Percentiles rank a stretch among this genome's conserved stretches.
These are phyloP conservation scores for Candida anglica DNA, from an alignment of 805 yeast species.

Conservation along the genomic window DNA sequence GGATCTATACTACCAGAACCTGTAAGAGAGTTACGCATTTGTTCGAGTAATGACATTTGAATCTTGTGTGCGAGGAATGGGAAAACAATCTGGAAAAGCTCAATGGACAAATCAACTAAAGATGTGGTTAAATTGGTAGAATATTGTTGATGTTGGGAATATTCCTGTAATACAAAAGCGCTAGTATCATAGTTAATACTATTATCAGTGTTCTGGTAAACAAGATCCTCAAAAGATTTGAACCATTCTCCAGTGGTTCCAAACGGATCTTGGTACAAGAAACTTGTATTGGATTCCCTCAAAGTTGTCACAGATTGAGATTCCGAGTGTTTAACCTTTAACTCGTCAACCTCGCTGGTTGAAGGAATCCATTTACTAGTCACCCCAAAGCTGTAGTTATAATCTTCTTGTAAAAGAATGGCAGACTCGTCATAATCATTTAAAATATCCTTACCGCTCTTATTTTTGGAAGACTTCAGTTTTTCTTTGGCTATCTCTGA, in stretches of 20 bases:
- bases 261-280: constrained; percentile 14
- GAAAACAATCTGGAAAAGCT: constrained; percentile 66
- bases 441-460: constrained; percentile 8
- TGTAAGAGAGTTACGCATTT: constrained; percentile 52
- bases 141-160: constrained; percentile 19
- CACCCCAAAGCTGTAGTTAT: constrained; percentile 49
- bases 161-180: constrained; percentile 18
- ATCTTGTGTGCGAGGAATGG: constrained; percentile 72
- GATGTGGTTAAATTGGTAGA: constrained; percentile 26
- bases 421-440: constrained; percentile 19
- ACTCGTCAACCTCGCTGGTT: constrained; percentile 22
- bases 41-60: constrained; percentile 85
- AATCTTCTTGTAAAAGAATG: constrained; percentile 43
- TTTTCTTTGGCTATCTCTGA: constrained; percentile 11
- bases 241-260: constrained; percentile 28
- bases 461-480: constrained; percentile 16
- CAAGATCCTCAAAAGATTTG: constrained; percentile 23
- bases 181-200: constrained; percentile 33
- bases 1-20: constrained; percentile 30
- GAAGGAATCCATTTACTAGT: constrained; percentile 40
- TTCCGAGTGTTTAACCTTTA: too few species aligned
- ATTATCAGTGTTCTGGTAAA: constrained; percentile 17
- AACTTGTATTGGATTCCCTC: constrained; percentile 9
- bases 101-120: constrained; percentile 74
- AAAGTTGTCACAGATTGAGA: too few species aligned